Conservation (phyloP, 352 stramenopile genomes). For the Phytophthora foliorum region DNA sequence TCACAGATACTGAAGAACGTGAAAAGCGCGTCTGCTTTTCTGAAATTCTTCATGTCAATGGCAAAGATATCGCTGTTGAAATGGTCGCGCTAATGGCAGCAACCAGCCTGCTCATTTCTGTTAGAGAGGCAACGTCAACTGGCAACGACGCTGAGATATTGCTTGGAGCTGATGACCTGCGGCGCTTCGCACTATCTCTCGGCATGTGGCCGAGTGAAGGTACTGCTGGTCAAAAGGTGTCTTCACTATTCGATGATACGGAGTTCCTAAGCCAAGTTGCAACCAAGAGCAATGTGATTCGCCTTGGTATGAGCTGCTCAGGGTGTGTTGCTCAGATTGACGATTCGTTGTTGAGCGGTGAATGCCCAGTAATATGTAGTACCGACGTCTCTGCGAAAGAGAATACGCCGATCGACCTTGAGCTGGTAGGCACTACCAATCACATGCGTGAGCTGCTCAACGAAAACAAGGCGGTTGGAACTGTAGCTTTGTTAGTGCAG, state of each 20-base stretch:
- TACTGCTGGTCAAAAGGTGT: slow-evolving; percentile 15
- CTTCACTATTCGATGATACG: slow-evolving; percentile 38
- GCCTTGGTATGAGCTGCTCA: slow-evolving; percentile 31
- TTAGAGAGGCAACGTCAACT: slow-evolving; percentile 4
- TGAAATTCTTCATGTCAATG: slow-evolving; percentile 23
- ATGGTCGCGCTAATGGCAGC: slow-evolving; percentile 32
- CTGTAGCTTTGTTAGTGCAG: slow-evolving; percentile 58
- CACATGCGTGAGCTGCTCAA: slow-evolving; percentile 33
- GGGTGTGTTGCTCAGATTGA: slow-evolving; percentile 2
- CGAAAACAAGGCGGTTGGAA: slow-evolving; percentile 37
- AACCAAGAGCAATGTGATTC: slow-evolving; percentile 47
- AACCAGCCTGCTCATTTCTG: slow-evolving; percentile 36
- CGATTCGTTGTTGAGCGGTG: not conserved
- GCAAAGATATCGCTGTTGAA: slow-evolving; percentile 21
- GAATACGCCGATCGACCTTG: slow-evolving; percentile 7
- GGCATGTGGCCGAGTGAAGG: slow-evolving; percentile 1
- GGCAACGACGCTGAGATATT: slow-evolving; percentile 22
- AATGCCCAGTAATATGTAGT: not conserved
- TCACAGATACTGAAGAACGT: slow-evolving; percentile 23
- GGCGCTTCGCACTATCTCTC: slow-evolving; percentile 26
- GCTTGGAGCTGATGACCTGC: slow-evolving; percentile 29
- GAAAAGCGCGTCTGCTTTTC: slow-evolving; percentile 31
- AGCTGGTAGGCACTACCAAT: slow-evolving; percentile 20
- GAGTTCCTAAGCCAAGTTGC: slow-evolving; percentile 44
- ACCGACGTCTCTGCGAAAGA: slow-evolving; percentile 3